Base-by-base conservation (phyloP, 768 basidiomycete genomes). In the Kondoa subrosea region DNA sequence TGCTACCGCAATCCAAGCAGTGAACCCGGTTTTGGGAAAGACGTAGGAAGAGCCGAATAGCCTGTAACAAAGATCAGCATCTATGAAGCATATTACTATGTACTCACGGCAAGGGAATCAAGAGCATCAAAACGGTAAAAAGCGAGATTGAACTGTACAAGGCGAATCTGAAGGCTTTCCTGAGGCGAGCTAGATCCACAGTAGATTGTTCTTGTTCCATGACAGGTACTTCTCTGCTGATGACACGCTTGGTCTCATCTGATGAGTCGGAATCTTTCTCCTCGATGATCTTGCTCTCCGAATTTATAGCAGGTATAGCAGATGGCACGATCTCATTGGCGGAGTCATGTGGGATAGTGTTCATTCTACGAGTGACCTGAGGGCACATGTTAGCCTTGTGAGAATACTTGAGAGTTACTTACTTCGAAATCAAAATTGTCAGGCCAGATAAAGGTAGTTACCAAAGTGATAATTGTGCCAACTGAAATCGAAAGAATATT, bases 401-500 rank as follows among this genome's bases (percentile, higher is more conserved):
- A 14, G 21, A 25, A 8, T 3, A 15, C 15, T 8, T 60, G 62
- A 2, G 1, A 27, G 2, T 4, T 77, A 83, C 68, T 74, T 86
- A 86, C 33, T 26, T 31, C 83, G 78, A 89, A 96, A 77, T 90
- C 83, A 72, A 85, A 95, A 75, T 89, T 76, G 50, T 87, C 90
- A 0, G 90, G 89, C 81, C 83, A 85, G 27, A 91, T 79, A 59
- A 84, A 75, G 0, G 89, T 89, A 34, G 81, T 77, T 1, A 77
- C 79, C 27, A 84, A 80, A 1, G 89, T 82, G 70, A 95, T 79
- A 66, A 95, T 85, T 2, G 82, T 89, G 4, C 89, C 88, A 15
- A 87, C 80, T 30, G 83, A 86, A 71, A 92, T 88, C 1, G 89
- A 85, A 1, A 85, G 85, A n/a, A 93, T 78, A 77, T 92, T 91